Conservation (phyloP, 2,329 filamentous ascomycete genomes). For the Colletotrichum shisoi region DNA sequence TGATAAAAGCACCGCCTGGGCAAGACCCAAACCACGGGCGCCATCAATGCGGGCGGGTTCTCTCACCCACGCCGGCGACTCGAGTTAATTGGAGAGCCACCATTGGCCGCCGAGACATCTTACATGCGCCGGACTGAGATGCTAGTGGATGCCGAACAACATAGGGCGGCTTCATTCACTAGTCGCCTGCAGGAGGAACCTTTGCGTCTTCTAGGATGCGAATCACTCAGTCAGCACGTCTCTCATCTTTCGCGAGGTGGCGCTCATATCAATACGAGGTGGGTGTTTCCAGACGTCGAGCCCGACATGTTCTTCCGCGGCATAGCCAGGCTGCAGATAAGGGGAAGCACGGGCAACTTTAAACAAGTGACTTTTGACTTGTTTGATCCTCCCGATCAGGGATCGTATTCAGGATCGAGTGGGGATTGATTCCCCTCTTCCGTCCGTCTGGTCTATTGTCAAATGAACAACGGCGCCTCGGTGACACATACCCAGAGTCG, state of each 20-base stretch:
- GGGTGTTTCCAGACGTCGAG: background rate
- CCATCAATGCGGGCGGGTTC: conserved; percentile 10
- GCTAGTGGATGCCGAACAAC: conserved; percentile 13
- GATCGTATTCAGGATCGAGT: conserved; percentile 21
- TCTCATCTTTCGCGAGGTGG: background rate
- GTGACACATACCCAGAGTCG: conserved; percentile 2
- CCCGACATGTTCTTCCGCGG: background rate
- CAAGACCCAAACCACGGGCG: conserved; percentile 30
- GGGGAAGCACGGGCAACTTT: background rate
- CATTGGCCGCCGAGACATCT: conserved; percentile 15
- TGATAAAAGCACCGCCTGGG: conserved; percentile 1
- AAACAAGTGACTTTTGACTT: conserved; percentile 21
- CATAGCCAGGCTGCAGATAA: background rate
- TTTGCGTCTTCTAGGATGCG: conserved; percentile 7
- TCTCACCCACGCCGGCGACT: background rate
- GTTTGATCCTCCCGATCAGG: conserved; percentile 30
- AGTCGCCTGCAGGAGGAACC: conserved; percentile 20
- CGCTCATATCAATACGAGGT: background rate
- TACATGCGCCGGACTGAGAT: conserved; percentile 14
- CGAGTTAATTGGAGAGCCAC: conserved; percentile 11
- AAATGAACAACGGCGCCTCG: conserved; percentile 25
- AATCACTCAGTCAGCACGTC: conserved; percentile 19
- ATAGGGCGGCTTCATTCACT: conserved; percentile 4
- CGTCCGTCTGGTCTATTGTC: conserved; percentile 8
- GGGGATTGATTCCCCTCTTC: background rate